phyloP scores from a whole-genome alignment of 2,329 filamentous ascomycete species.

The Monosporascus sp. region DNA sequence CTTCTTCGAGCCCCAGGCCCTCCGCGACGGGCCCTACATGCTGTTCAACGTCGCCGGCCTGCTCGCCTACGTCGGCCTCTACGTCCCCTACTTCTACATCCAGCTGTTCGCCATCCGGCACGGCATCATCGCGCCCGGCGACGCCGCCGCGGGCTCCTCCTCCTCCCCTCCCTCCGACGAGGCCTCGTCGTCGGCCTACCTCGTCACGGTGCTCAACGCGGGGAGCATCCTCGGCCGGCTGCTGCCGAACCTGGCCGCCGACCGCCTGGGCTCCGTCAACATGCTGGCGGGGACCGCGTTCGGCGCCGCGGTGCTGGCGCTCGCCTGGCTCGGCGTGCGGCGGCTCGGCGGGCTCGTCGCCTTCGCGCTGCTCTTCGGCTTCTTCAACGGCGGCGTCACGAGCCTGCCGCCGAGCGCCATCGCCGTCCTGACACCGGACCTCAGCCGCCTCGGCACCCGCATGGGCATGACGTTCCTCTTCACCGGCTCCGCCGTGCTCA shows the following conservation, averaged over 20 bases:
- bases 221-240: conserved; percentile 32
- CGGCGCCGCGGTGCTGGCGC: conserved; percentile 23
- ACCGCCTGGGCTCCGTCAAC: conserved; percentile 25
- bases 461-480: conserved; percentile 37
- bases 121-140: conserved; percentile 2
- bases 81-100: conserved; percentile 33
- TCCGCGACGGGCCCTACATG: conserved; percentile 25
- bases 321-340: conserved; percentile 26
- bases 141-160: background rate
- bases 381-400: conserved; percentile 31
- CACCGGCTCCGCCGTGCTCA: conserved; percentile 44
- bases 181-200: conserved; percentile 19
- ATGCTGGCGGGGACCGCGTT: conserved; percentile 24
- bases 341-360: conserved; percentile 21
- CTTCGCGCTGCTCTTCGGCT: conserved; percentile 30
- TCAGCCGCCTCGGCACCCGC: conserved; percentile 30
- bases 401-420: conserved; percentile 27
- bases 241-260: conserved; percentile 31
- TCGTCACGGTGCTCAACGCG: conserved; percentile 32
- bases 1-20: conserved; percentile 22
- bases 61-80: conserved; percentile 30
- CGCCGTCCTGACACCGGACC: conserved; percentile 13
- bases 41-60: conserved; percentile 20
- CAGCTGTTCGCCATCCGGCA: conserved; percentile 14
- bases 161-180: no score